phyloP scores from a whole-genome alignment of 768 basidiomycete species.

The Nidularia pulvinata region DNA sequence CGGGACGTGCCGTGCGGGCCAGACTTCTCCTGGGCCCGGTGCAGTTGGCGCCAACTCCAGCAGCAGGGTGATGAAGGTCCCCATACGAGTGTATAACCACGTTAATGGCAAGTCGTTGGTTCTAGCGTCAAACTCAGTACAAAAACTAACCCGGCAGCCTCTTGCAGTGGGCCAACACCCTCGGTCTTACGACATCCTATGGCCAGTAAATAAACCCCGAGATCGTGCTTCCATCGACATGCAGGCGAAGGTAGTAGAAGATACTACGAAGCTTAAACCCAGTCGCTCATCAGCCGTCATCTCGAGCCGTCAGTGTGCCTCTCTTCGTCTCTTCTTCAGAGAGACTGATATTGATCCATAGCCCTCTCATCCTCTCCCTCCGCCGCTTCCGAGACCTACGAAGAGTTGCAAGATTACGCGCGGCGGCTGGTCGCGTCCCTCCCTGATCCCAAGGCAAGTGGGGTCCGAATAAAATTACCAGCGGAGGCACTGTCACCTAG shows the following conservation, averaged over 20 bases:
- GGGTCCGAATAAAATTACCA: neutral
- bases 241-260: constrained; percentile 37
- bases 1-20: constrained; percentile 74
- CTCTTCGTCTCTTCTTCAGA: too few relatives aligned
- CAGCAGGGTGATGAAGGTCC: constrained; percentile 87
- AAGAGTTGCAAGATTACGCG: constrained; percentile 55
- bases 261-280: constrained; percentile 9
- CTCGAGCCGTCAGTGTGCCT: too few relatives aligned
- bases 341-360: too few relatives aligned
- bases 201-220: constrained; percentile 59
- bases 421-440: constrained; percentile 46
- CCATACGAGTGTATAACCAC: constrained; percentile 88
- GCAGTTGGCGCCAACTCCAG: constrained; percentile 43
- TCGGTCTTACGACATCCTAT: constrained; percentile 79
- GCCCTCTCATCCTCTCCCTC: neutral
- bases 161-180: constrained; percentile 49
- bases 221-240: constrained; percentile 22
- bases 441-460: constrained; percentile 20
- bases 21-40: constrained; percentile 22
- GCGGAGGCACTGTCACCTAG: neutral
- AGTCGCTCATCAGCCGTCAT: neutral
- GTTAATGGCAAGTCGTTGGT: constrained; percentile 59
- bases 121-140: too few relatives aligned
- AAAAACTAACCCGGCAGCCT: too few relatives aligned
- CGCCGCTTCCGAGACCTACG: constrained; percentile 23